Conservation (phyloP, 163 green algal genomes). For the Picocystis sp. region DNA sequence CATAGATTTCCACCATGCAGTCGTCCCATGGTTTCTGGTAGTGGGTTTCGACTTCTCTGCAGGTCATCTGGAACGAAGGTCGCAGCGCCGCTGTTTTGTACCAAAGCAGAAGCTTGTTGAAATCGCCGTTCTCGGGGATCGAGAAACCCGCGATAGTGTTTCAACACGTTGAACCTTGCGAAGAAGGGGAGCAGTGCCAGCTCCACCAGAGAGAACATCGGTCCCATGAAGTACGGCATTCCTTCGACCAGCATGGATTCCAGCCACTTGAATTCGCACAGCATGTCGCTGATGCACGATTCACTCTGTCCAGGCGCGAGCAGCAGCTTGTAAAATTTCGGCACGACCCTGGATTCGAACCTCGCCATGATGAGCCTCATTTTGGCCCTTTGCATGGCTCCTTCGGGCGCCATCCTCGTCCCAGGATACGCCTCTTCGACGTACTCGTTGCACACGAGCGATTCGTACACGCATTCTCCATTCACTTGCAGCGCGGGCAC, state of each 20-base stretch:
- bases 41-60: no score
- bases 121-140: no score
- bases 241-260: conserved; percentile 3
- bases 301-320: conserved; percentile 7
- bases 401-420: conserved; percentile 13
- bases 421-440: not conserved
- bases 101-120: no score
- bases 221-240: conserved; percentile 14
- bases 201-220: conserved; percentile 20
- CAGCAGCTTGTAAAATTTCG: conserved; percentile 24
- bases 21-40: no score
- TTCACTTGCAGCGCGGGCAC: not conserved
- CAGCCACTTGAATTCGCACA: conserved; percentile 16
- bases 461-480: no score
- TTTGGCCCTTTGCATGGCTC: conserved; percentile 12
- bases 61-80: no score
- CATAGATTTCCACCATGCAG: conserved; percentile 18
- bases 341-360: conserved; percentile 23
- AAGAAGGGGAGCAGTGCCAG: conserved; percentile 25
- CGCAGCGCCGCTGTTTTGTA: no score
- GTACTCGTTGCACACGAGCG: no score
- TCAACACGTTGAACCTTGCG: not conserved
- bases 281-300: conserved; percentile 5
- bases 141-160: no score
- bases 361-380: conserved; percentile 19